Evolutionary conservation across 2,329 filamentous ascomycete species (phyloP), one percentile per base, ranked within the genome.

Genomic region (Phaeosphaeriaceae sp.): DNA sequence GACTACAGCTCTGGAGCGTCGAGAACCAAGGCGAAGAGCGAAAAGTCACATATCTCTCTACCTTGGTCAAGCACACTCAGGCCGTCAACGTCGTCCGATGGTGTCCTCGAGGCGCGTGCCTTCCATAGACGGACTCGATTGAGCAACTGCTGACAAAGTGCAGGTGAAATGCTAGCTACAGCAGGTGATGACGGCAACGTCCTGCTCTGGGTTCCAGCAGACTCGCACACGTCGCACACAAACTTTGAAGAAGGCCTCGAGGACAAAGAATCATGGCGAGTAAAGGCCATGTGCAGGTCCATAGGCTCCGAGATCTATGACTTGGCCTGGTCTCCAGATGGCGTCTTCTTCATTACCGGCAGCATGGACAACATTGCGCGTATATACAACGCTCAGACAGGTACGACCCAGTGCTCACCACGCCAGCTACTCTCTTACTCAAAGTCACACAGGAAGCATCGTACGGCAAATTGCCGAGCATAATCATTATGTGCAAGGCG

Each of bases 341-440:
- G 90, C 32, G 80, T 87, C 32, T 94, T 95, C 77, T 96, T 99
- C 78, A 97, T 99, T 64, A 97, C 95, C 18, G 94, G 94, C 32
- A 97, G 94, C 77, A 97, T 99, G 92, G 94, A 99, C 77, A 99
- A 99, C 72, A 88, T 97, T 71, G 92, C 94, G 50, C 85, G 93
- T 51, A 97, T 99, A 64, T 97, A 97, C 80, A 97, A 96, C 74
- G 90, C 92, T 48, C 88, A 89, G 58, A 94, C 89, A 65, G 93
- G 90, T 92, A 79, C 57, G 82, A 61, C 43, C 41, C 37, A 45
- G 48, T 38, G 54, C 34, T 44, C 28, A 44, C 23, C 51, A 53
- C 44, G 41, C 18, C 30, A 28, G 29, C 32, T 28, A 44, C 29
- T 45, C 45, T 52, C 43, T 36, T 54, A 47, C 52, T 66, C 54